Evolutionary conservation across 768 basidiomycete genomes (phyloP), one percentile per base, ranked within the genome.

Genomic region (Pleurotus cornucopiae): DNA sequence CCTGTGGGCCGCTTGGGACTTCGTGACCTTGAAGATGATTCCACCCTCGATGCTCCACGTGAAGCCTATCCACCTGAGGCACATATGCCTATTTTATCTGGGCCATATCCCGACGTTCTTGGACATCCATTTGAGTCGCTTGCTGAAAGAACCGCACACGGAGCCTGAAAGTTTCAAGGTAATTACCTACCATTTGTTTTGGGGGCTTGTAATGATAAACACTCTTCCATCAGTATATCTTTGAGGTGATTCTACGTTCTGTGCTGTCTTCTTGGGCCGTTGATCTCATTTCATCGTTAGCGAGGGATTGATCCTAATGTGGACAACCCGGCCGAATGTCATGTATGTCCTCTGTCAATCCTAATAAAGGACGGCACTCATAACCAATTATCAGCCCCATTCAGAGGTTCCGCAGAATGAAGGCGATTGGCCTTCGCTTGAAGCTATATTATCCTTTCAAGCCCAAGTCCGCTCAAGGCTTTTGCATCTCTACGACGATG

Each of bases 291-390:
- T 9, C 11, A 34, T 30, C 30, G 1, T 34, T 66, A 95, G 86
- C 84, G 97, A 38, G 97, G 97, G 6, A 96, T 99, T 62, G 97
- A 98, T 61, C 97, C 97, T 0, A 84, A 88, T 63, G 94, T 98
- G 21, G 90, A 97, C 58, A 91, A 97, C 63, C 92, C 94, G 0
- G 84, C 81, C 3, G 73, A 86, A 67, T 91, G 90, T 59, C 94
- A 98, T 66, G 92, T 94, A 69, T 52, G 86, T 70, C 20, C 26
- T 20, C 46, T 16, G 4, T 16, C 26, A 14, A 34, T 37, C n/a
- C 11, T 30, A 7, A 13, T 57, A 26, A 7, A 3, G 21, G 13
- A 7, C 14, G 14, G 51, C 30, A 18, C 23, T 47, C 40, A 47
- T 55, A 6, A 40, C 44, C 1, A 46, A 14, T 40, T 30, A 26